Evolutionary conservation across 2,329 filamentous ascomycete genomes (phyloP).

Genomic region (Mariannaea sp.): DNA sequence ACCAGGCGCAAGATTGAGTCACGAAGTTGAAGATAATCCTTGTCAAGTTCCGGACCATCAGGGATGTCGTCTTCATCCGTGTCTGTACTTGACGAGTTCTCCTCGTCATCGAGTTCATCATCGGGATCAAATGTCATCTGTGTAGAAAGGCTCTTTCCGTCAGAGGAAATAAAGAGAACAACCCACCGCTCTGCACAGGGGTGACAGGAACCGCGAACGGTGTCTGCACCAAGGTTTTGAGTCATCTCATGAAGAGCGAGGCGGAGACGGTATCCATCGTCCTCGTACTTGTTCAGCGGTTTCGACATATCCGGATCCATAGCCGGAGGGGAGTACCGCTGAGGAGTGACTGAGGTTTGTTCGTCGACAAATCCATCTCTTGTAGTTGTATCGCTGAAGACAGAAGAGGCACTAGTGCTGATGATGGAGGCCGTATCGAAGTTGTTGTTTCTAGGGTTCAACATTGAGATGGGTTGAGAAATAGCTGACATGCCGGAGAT

Average conservation of each 20-base stretch:
- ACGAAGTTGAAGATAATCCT: slow-evolving; percentile 80
- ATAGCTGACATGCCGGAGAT: slow-evolving; percentile 69
- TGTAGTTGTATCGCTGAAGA: slow-evolving; percentile 71
- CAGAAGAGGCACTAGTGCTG: slow-evolving; percentile 74
- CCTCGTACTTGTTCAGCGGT: slow-evolving; percentile 59
- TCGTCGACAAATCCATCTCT: slow-evolving; percentile 67
- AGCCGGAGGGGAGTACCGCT: slow-evolving; percentile 59
- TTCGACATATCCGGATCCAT: slow-evolving; percentile 51
- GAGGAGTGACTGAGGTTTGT: slow-evolving; percentile 53
- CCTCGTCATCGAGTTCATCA: slow-evolving; percentile 68
- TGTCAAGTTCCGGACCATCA: slow-evolving; percentile 68
- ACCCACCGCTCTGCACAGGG: slow-evolving; percentile 85
- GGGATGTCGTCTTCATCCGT: slow-evolving; percentile 66
- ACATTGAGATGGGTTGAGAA: slow-evolving; percentile 70
- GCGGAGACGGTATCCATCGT: slow-evolving; percentile 68
- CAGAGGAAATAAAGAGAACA: slow-evolving; percentile 75
- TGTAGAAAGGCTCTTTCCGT: slow-evolving; percentile 71
- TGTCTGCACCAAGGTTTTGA: slow-evolving; percentile 66
- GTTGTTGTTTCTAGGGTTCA: slow-evolving; percentile 54
- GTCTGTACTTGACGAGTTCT: slow-evolving; percentile 63
- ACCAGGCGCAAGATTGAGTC: slow-evolving; percentile 81
- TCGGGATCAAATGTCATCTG: slow-evolving; percentile 75
- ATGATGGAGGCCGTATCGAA: slow-evolving; percentile 72
- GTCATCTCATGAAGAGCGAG: slow-evolving; percentile 73
- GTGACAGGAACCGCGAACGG: slow-evolving; percentile 70